Evolutionary conservation across 1,284 basidiomycete genomes (phyloP).

Genomic region (Malassezia dermatis): DNA sequence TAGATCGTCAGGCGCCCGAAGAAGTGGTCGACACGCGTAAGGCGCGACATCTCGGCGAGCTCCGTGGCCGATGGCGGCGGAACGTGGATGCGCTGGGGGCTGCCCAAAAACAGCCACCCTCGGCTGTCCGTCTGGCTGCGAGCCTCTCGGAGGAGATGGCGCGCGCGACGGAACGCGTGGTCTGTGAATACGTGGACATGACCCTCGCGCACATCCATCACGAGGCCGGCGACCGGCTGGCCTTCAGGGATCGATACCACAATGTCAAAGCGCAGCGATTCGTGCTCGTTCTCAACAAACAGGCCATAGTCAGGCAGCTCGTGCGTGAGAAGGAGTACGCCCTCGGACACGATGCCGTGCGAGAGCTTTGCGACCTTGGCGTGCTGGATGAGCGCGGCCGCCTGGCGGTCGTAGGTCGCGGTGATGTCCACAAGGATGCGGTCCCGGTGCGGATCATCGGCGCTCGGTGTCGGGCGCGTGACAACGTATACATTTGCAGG

Average conservation of each 20-base stretch:
- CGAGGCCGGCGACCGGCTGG: slow-evolving; percentile 23
- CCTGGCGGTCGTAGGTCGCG: slow-evolving; percentile 26
- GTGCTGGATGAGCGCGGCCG: slow-evolving; percentile 23
- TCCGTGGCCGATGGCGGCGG: neutral
- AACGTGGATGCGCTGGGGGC: neutral
- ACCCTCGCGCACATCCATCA: slow-evolving; percentile 24
- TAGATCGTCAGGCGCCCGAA: slow-evolving; percentile 20
- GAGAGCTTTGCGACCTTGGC: slow-evolving; percentile 31
- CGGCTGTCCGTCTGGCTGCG: no score
- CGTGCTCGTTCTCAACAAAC: neutral
- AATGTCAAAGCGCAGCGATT: slow-evolving; percentile 29
- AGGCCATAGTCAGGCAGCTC: neutral
- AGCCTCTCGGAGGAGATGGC: neutral
- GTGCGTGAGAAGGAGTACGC: slow-evolving; percentile 26
- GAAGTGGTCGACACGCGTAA: neutral
- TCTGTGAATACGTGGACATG: slow-evolving; percentile 19
- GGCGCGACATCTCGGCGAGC: neutral
- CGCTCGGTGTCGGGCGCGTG: neutral
- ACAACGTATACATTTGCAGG: slow-evolving; percentile 6
- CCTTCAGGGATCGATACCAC: slow-evolving; percentile 26
- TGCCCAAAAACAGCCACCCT: neutral
- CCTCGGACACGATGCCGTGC: slow-evolving; percentile 27
- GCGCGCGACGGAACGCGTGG: neutral
- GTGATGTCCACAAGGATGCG: slow-evolving; percentile 31
- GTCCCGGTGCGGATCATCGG: neutral